Percentiles rank a stretch among this genome's conserved stretches.
Evolutionary conservation across 805 yeast genomes (phyloP).

Genomic region (Tetrapisispora phaffii): DNA sequence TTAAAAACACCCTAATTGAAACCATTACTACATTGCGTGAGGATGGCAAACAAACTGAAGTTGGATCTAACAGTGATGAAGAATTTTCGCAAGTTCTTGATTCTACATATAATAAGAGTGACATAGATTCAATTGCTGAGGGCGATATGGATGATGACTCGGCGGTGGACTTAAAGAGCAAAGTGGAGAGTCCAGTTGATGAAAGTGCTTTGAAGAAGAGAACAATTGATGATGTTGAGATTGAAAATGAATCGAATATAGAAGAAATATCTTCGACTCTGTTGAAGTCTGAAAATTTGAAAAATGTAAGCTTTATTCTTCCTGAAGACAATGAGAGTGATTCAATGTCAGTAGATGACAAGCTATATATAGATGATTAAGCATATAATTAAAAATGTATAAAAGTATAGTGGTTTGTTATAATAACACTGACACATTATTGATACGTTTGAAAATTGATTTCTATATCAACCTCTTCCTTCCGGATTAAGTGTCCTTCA

Average conservation of each 20-base stretch:
- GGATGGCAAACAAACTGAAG: not conserved
- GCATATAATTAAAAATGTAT: not conserved
- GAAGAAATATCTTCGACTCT: not conserved
- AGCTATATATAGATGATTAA: not conserved
- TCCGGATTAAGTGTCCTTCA: constrained; percentile 12
- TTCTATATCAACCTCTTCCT: not conserved
- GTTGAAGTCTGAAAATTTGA: not conserved
- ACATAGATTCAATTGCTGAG: constrained; percentile 7
- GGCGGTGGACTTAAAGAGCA: not conserved
- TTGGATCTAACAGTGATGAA: constrained; percentile 8
- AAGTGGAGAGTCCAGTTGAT: not conserved
- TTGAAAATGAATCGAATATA: not conserved
- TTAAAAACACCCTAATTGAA: constrained; percentile 10
- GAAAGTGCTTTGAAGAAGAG: not conserved
- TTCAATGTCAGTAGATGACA: constrained; percentile 3
- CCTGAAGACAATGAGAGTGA: constrained; percentile 3
- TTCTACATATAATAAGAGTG: constrained; percentile 6
- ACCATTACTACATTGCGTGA: constrained; percentile 9
- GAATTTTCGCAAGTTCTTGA: constrained; percentile 19
- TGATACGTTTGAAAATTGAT: not conserved
- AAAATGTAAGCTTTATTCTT: constrained; percentile 10
- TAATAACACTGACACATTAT: not conserved
- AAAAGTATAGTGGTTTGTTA: not conserved
- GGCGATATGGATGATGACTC: not conserved
- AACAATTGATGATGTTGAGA: not conserved